Conservation (phyloP, 768 basidiomycete species). For the Trametes coccinea region DNA sequence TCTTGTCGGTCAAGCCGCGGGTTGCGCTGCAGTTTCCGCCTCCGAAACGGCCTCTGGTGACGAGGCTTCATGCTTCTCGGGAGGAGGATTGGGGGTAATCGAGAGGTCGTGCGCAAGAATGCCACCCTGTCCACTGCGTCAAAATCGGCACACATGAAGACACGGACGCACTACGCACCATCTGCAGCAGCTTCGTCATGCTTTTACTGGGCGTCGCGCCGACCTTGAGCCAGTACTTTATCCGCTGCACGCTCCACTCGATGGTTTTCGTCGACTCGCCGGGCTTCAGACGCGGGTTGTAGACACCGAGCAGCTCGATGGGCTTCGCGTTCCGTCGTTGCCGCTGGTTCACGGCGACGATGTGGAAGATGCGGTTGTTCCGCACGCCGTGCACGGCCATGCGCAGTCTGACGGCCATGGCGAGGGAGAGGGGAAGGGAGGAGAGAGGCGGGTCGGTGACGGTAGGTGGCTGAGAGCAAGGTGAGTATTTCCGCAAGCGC, state of each 20-base stretch:
- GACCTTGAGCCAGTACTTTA: slow-evolving; percentile 84
- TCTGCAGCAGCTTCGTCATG: slow-evolving; percentile 73
- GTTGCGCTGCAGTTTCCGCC: not conserved
- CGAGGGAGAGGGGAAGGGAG: slow-evolving; percentile 1
- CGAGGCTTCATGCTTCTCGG: not conserved
- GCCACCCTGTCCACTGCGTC: slow-evolving; percentile 16
- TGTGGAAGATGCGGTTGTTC: slow-evolving; percentile 76
- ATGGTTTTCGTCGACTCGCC: slow-evolving; percentile 67
- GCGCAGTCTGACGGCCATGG: slow-evolving; percentile 84
- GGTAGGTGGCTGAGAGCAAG: slow-evolving; percentile 4
- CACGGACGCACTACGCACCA: slow-evolving; percentile 51
- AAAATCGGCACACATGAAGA: not conserved
- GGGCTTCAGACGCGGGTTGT: slow-evolving; percentile 63
- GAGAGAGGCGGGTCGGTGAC: not conserved
- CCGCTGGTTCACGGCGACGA: slow-evolving; percentile 79
- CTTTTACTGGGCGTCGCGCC: slow-evolving; percentile 83
- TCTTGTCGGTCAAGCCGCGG: not conserved
- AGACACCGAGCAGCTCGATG: slow-evolving; percentile 83
- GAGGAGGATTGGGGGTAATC: not conserved
- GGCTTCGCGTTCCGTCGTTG: slow-evolving; percentile 82
- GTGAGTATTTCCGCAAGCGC: not conserved
- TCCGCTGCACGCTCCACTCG: slow-evolving; percentile 89
- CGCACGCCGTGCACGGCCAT: slow-evolving; percentile 79
- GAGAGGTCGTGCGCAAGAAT: slow-evolving; percentile 10
- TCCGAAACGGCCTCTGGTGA: not conserved